Base-by-base conservation (phyloP, 768 basidiomycete genomes). In the Podaxis sp. region DNA sequence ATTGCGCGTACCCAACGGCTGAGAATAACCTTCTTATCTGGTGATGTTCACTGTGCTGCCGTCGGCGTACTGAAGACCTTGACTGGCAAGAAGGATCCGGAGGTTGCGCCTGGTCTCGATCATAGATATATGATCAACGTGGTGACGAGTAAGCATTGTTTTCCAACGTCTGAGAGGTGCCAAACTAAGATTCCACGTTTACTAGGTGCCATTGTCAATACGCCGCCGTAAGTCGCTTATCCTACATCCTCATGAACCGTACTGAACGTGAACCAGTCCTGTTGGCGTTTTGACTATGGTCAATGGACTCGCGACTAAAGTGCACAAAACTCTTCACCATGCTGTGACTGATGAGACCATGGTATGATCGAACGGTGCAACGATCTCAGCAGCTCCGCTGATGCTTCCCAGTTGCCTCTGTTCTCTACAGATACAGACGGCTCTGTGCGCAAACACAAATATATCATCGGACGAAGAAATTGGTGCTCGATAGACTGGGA, bases 31-130 rank as follows among this genome's bases (percentile, higher is more conserved):
- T 95, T 95, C 72, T 68, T 98, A 16, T 89, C 89, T 0, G 97
- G 97, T 3, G 95, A 99, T 70, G 96, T 98, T 13, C 96, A 98
- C 69, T 91, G 91, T 65, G 91, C 91, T 0, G 90, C 92, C 0
- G 91, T 94, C 0, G 91, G 90, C 1, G 72, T 87, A 2, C 74
- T 95, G 64, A 92, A 88, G 73, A 90, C 90, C 1, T 76, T 89
- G 46, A 78, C 75, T 60, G 70, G 67, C 2, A 87, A 84, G 67
- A 78, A 78, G 50, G 74, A 72, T 37, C 69, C 74, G 2, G 82
- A 80, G 50, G 48, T 88, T 5, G 70, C 76, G 2, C 85, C 91
- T 1, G 68, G 72, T 1, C 64, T 72, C 25, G 97, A 98, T 71
- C 76, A 85, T 69, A 84, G 93, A 48, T 97, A 92, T 72, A 98